Conservation (phyloP, 352 stramenopile genomes). For the Pythium monospermum region DNA sequence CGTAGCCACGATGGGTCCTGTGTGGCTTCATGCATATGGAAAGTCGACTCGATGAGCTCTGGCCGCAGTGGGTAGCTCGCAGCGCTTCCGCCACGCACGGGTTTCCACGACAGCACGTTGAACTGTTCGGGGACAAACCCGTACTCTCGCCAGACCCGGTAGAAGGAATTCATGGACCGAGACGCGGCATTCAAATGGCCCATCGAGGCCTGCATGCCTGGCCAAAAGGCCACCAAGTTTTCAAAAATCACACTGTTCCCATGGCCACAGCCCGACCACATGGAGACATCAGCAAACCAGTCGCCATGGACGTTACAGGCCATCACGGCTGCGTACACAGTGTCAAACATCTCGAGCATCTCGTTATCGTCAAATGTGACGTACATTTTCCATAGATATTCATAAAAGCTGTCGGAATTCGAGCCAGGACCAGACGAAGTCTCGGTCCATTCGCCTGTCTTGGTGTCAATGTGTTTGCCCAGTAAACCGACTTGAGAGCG, state of each 20-base stretch:
- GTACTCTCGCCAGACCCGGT: conserved; percentile 92
- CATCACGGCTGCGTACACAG: conserved; percentile 63
- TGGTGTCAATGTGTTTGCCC: conserved; percentile 95
- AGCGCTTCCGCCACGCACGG: conserved; percentile 38
- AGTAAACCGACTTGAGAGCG: conserved; percentile 85
- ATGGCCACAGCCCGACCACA: conserved; percentile 63
- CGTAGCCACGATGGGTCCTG: conserved; percentile 77
- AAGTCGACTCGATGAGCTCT: conserved; percentile 97
- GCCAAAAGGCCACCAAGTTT: conserved; percentile 95
- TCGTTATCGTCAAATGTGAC: conserved; percentile 91
- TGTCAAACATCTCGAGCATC: conserved; percentile 89
- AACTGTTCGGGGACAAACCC: conserved; percentile 97
- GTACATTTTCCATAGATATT: conserved; percentile 98
- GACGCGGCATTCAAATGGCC: conserved; percentile 85
- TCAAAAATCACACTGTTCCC: conserved; percentile 58
- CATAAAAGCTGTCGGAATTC: conserved; percentile 98
- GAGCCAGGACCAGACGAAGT: conserved; percentile 76
- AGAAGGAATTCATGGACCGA: conserved; percentile 92
- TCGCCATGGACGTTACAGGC: conserved; percentile 73
- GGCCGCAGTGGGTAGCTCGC: conserved; percentile 93
- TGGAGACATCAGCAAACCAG: conserved; percentile 83
- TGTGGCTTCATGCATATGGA: conserved; percentile 93
- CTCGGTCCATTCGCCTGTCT: conserved; percentile 83
- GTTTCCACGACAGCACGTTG: conserved; percentile 81
- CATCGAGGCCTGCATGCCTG: conserved; percentile 93